Evolutionary conservation across 83 land plant species (phyloP), one percentile per base, ranked within the genome.

Genomic region (Larix sibirica): DNA sequence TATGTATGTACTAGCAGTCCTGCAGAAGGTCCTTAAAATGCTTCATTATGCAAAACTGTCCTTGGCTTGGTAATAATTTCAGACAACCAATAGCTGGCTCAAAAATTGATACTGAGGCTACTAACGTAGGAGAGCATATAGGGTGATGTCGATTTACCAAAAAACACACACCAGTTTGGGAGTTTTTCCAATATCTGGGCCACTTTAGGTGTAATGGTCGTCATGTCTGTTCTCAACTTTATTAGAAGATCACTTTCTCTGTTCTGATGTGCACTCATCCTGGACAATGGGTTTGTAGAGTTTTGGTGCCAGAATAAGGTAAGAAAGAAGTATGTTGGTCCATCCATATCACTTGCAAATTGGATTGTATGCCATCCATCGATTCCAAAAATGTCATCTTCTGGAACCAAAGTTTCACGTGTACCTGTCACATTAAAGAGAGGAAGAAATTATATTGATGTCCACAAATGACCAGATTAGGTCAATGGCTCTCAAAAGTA

Each of bases 281-380:
- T 50, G 2, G 21, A 33, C 18, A 75, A 33, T 4, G 59, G 42
- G 6, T 26, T 1, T 5, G 90, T 80, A 0, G 79, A 44, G 38
- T 91, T 86, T 59, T 85, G 80, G 6, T n/a, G 70, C 99, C 99
- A 95, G 83, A 77, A 62, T 13, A 97, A 91, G 21, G 91, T 87
- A 4, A 97, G 79, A 21, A 79, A 77, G 76, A 95, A 97, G 71
- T 62, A 83, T 23, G 87, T 88, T 33, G 99, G 97, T 2, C 93
- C 89, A 80, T 88, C 82, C 80, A 81, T 85, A 36, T 90, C 94
- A 14, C 90, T 92, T 3, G 90, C 84, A 88, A 88, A 92, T 67
- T 97, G 98, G 38, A 97, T 83, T 9, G 82, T 84, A 75, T 95
- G 97, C 98, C 98, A 95, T 58, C 98, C 98, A 65, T 92, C 90